These are phyloP conservation scores for Saururus chinensis DNA, from an alignment of 164 flowering plant species.

Conservation along the genomic window DNA sequence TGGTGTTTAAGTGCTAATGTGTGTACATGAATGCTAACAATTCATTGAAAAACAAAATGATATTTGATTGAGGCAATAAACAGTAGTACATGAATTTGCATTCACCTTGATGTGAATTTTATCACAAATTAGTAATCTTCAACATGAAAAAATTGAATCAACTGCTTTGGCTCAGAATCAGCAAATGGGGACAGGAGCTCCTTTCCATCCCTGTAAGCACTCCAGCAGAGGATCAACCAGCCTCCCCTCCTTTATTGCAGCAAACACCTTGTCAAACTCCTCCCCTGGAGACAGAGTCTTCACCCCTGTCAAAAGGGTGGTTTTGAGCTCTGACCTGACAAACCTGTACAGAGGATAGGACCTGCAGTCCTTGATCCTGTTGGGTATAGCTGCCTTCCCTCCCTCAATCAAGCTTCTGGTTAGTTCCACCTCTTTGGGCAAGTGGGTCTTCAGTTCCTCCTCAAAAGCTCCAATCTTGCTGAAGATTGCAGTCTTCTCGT, in stretches of 20 bases:
- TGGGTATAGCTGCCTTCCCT: constrained; percentile 23
- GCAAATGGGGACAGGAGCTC: constrained; percentile 45
- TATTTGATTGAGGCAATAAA: too few relatives aligned
- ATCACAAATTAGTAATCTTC: too few relatives aligned
- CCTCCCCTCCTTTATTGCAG: constrained; percentile 40
- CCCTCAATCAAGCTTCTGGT: constrained; percentile 25
- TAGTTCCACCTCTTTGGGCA: constrained; percentile 41
- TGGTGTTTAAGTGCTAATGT: too few relatives aligned
- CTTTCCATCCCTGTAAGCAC: constrained; percentile 48
- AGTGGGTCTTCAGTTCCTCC: constrained; percentile 37
- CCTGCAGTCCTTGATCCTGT: constrained; percentile 48
- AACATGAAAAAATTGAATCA: too few relatives aligned
- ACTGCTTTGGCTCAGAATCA: constrained; percentile 8
- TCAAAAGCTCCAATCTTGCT: constrained; percentile 42
- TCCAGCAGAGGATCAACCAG: constrained; percentile 44
- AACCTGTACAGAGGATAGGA: constrained; percentile 48
- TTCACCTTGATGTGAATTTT: too few relatives aligned
- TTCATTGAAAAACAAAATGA: too few relatives aligned
- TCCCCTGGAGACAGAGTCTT: constrained; percentile 41
- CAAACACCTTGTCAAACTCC: constrained; percentile 45
- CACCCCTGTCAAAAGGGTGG: constrained; percentile 42
- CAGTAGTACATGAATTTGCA: too few relatives aligned
- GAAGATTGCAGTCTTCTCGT: constrained; percentile 37
- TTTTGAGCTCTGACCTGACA: constrained; percentile 40
- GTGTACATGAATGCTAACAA: too few relatives aligned